Percentiles rank a stretch among this genome's conserved stretches.
Evolutionary conservation across 192 early-diverging fungal genomes (phyloP).

Genomic region (Backusella liffmaniae): DNA sequence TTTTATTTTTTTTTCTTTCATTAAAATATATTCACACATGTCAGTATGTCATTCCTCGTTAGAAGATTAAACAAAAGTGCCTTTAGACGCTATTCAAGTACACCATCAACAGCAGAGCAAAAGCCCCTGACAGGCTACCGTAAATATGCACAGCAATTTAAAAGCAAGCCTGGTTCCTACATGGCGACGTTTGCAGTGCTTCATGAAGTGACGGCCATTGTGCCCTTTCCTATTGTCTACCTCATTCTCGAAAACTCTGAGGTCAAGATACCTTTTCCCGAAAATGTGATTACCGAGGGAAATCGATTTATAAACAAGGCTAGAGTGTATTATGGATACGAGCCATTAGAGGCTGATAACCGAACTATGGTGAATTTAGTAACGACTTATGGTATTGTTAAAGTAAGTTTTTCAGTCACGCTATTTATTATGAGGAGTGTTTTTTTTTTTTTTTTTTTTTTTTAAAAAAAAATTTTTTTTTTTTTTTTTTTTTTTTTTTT

Average conservation of each 20-base stretch:
- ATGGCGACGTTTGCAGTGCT: constrained; percentile 75
- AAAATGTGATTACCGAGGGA: constrained; percentile 60
- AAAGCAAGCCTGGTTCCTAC: constrained; percentile 67
- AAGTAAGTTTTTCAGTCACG: constrained; percentile 46
- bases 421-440: neutral
- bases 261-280: constrained; percentile 65
- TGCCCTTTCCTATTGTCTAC: constrained; percentile 77
- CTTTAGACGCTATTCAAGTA: neutral
- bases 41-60: neutral
- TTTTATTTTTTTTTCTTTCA: neutral
- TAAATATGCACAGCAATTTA: constrained; percentile 56
- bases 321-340: constrained; percentile 56
- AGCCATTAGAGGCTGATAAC: constrained; percentile 41
- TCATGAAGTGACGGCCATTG: constrained; percentile 87
- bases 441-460: neutral
- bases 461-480: neutral
- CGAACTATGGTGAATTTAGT: constrained; percentile 71
- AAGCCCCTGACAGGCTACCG: constrained; percentile 39
- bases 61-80: neutral
- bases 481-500: neutral
- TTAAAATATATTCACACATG: neutral
- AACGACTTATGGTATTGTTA: constrained; percentile 80
- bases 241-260: constrained; percentile 55
- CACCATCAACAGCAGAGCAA: constrained; percentile 13
- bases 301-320: constrained; percentile 56